Percentiles rank a stretch among this genome's conserved stretches.
These are phyloP conservation scores for Gymnopilus junonius DNA, from an alignment of 768 basidiomycete species.

Conservation along the genomic window DNA sequence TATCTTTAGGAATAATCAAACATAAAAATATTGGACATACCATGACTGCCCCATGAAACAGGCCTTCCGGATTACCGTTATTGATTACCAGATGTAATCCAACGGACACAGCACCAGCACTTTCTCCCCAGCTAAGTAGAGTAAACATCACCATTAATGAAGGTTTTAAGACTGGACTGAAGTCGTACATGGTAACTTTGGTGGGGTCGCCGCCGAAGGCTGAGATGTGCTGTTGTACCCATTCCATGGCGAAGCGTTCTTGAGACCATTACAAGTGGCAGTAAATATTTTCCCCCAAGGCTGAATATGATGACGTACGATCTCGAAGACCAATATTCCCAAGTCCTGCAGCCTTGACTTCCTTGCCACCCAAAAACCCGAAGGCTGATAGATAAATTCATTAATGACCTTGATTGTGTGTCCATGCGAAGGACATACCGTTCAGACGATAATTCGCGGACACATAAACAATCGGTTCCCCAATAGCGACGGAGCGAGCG, in stretches of 20 bases:
- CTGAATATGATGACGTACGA: constrained; percentile 35
- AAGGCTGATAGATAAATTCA: constrained; percentile 26
- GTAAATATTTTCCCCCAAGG: background rate
- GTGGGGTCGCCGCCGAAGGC: constrained; percentile 57
- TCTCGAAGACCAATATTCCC: constrained; percentile 58
- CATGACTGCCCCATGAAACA: constrained; percentile 26
- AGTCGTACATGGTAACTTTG: constrained; percentile 43
- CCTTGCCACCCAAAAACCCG: constrained; percentile 45
- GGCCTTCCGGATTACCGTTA: constrained; percentile 18
- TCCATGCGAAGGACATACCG: constrained; percentile 28
- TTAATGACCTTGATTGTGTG: background rate
- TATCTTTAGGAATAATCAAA: background rate
- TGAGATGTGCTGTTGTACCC: constrained; percentile 56
- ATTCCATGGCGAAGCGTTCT: constrained; percentile 53
- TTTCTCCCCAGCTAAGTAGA: constrained; percentile 25
- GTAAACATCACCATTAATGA: background rate
- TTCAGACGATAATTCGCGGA: constrained; percentile 42
- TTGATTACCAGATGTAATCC: constrained; percentile 20
- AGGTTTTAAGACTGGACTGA: background rate
- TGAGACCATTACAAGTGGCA: background rate
- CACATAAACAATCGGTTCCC: constrained; percentile 41
- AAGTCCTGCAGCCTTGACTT: constrained; percentile 41
- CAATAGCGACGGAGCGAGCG: constrained; percentile 33
- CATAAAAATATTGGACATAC: background rate
- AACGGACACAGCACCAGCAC: constrained; percentile 25